These are phyloP conservation scores for Ustilago shanxiensis DNA, from an alignment of 1,284 basidiomycete genomes.

Conservation along the genomic window DNA sequence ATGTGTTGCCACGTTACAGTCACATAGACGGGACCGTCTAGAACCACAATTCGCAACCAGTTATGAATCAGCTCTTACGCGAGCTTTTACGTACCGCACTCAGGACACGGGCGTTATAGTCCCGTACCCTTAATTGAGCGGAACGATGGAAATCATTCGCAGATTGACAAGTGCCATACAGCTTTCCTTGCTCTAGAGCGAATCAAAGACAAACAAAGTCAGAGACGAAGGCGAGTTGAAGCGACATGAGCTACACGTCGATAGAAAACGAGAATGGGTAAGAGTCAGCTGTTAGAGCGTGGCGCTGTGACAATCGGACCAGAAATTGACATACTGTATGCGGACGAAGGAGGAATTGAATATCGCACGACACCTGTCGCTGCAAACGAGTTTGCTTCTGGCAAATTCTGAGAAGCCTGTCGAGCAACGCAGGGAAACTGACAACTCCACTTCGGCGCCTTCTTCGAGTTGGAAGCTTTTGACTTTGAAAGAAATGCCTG, in stretches of 20 bases:
- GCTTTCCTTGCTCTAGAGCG: no score
- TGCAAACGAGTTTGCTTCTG: constrained; percentile 13
- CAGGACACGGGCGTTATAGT: not conserved
- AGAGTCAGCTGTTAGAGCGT: no score
- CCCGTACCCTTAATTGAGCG: not conserved
- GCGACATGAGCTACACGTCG: no score
- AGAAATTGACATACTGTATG: no score
- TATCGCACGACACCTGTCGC: constrained; percentile 23
- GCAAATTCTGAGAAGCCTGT: constrained; percentile 38
- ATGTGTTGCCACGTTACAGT: not conserved
- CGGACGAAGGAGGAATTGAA: no score
- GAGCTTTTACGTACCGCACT: not conserved
- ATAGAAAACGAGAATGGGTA: no score
- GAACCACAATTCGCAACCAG: not conserved
- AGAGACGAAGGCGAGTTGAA: no score
- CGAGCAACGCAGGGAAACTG: constrained; percentile 3
- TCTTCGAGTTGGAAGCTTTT: constrained; percentile 10
- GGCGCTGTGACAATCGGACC: no score
- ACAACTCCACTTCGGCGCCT: constrained; percentile 28
- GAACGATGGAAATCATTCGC: not conserved
- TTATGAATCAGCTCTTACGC: not conserved
- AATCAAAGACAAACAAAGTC: no score
- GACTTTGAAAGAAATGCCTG: constrained; percentile 5
- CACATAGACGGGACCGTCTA: not conserved
- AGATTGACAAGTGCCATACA: not conserved